Conservation (phyloP, 495 filamentous ascomycete genomes). For the Mytilinidion resinicola region DNA sequence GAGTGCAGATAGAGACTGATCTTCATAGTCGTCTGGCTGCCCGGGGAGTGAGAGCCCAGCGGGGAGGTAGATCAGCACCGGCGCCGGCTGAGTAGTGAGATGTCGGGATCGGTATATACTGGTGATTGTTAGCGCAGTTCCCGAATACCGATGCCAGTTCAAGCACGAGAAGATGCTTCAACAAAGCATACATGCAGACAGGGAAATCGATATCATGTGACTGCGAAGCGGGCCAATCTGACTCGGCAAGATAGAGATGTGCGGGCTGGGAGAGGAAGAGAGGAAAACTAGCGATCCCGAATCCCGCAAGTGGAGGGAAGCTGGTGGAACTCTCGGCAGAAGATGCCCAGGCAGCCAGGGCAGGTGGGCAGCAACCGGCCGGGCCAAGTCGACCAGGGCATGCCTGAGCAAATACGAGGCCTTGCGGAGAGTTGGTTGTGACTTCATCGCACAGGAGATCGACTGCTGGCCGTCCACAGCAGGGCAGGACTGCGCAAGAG, state of each 20-base stretch:
- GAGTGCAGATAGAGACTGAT: constrained; percentile 11
- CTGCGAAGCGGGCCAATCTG: too few species aligned
- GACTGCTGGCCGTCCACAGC: not conserved
- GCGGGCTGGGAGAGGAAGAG: too few species aligned
- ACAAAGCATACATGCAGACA: too few species aligned
- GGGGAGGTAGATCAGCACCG: constrained; percentile 37
- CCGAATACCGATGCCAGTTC: not conserved
- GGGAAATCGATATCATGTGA: too few species aligned
- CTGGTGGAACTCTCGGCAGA: too few species aligned
- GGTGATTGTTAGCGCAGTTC: not conserved
- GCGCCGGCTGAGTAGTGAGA: constrained; percentile 6
- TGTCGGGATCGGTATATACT: constrained; percentile 21
- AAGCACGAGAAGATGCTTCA: not conserved
- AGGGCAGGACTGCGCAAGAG: not conserved
- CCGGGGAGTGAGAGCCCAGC: constrained; percentile 21
- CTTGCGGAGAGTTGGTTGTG: not conserved
- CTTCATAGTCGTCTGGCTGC: constrained; percentile 6
- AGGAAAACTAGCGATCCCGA: too few species aligned
- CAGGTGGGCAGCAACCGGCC: too few species aligned
- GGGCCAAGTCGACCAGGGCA: too few species aligned
- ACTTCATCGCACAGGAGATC: constrained; percentile 7
- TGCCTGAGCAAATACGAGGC: not conserved
- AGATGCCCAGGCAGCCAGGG: too few species aligned
- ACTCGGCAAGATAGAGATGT: too few species aligned
- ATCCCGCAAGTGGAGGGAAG: too few species aligned